These are phyloP conservation scores for Brassica carinata DNA, from an alignment of 345 rosid genomes.

Conservation along the genomic window DNA sequence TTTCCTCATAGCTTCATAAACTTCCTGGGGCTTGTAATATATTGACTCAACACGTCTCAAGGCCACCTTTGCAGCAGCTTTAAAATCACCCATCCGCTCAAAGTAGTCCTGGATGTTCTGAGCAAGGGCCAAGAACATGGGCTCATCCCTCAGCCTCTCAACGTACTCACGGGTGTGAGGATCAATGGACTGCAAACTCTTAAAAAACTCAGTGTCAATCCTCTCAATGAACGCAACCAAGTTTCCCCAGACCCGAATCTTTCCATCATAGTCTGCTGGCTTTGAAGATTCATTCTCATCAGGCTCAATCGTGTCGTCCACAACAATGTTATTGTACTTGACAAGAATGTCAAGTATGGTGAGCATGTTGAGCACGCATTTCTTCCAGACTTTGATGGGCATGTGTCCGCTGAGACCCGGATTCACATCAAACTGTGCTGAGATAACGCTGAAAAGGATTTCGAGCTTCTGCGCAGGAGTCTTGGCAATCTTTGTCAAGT, in stretches of 20 bases:
- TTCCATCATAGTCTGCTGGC: conserved; percentile 64
- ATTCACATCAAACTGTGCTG: conserved; percentile 95
- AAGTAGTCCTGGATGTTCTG: conserved; percentile 88
- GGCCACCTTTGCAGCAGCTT: conserved; percentile 88
- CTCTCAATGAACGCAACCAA: conserved; percentile 89
- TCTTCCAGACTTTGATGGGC: conserved; percentile 95
- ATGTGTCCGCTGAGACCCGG: conserved; percentile 97
- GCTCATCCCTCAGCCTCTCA: conserved; percentile 90
- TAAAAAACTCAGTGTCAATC: conserved; percentile 85
- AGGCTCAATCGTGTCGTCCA: conserved; percentile 75
- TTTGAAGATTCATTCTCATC: conserved; percentile 91
- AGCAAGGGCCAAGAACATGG: conserved; percentile 76
- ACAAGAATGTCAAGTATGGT: conserved; percentile 78
- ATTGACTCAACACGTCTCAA: conserved; percentile 75
- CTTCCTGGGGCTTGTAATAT: conserved; percentile 92
- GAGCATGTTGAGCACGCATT: conserved; percentile 81
- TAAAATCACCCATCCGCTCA: conserved; percentile 62
- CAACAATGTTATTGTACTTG: conserved; percentile 69
- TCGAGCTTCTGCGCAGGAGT: conserved; percentile 99
- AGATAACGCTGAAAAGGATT: conserved; percentile 83
- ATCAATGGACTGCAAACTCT: conserved; percentile 93
- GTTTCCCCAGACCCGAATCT: conserved; percentile 85
- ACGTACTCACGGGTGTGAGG: conserved; percentile 93
- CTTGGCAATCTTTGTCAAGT: conserved; percentile 89
- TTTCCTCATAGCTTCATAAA: conserved; percentile 95